These are phyloP conservation scores for Diaporthe sp. DNA, from an alignment of 2,329 filamentous ascomycete species.

Conservation along the genomic window DNA sequence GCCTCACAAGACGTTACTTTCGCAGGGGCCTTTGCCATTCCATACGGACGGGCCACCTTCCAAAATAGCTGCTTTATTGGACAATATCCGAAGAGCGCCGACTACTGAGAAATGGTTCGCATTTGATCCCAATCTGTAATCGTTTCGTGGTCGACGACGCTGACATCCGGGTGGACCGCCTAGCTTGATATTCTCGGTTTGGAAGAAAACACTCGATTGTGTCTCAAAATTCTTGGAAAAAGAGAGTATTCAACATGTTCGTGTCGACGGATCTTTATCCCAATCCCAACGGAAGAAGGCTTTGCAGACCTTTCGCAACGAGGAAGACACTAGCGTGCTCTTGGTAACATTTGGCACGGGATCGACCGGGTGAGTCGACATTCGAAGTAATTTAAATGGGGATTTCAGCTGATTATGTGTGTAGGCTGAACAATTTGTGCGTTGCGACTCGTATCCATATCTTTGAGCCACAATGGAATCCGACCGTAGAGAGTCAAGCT, in stretches of 20 bases:
- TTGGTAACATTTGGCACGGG: slow-evolving; percentile 29
- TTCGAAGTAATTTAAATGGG: too few relatives aligned
- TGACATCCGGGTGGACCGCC: neutral
- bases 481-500: slow-evolving; percentile 48
- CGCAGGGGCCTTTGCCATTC: too few relatives aligned
- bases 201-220: slow-evolving; percentile 24
- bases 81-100: neutral
- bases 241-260: neutral
- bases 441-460: slow-evolving; percentile 47
- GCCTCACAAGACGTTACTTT: neutral
- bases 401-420: too few relatives aligned
- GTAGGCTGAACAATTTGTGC: slow-evolving; percentile 44
- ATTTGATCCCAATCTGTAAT: neutral
- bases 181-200: slow-evolving; percentile 20
- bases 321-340: neutral
- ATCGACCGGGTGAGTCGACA: slow-evolving; percentile 26
- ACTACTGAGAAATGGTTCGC: neutral
- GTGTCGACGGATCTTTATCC: neutral
- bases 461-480: slow-evolving; percentile 50
- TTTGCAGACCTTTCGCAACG: neutral
- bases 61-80: slow-evolving; percentile 6
- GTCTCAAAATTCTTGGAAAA: neutral
- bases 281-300: neutral
- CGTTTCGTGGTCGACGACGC: neutral
- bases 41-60: neutral